Evolutionary conservation across 2,329 filamentous ascomycete species (phyloP), one percentile per base, ranked within the genome.

Genomic region (Akanthomyces dipterigenus): DNA sequence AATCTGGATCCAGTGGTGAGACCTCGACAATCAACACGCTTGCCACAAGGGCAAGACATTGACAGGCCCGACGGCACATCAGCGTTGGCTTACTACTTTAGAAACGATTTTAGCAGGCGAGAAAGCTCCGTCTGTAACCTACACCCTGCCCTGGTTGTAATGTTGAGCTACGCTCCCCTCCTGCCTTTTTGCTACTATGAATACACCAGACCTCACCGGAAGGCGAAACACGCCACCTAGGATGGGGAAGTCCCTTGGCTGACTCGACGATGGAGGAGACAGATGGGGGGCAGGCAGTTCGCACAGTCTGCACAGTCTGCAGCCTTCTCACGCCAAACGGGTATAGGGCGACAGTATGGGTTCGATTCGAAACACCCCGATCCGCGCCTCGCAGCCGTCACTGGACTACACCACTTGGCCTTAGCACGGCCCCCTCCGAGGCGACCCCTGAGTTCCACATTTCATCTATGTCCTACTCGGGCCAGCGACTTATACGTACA

Each of bases 181-280:
- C n/a, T n/a, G n/a, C n/a, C n/a, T 26, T 45, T 31, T 42, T 50
- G 56, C 24, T 51, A 36, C 48, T 54, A 59, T 55, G 58, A 61
- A 54, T 54, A 54, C 57, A 31, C 49, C 43, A 55, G 50, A 59
- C 38, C 36, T 40, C 42, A 56, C 60, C 60, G 53, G 60, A 61
- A 61, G 22, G 8, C 53, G 60, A 61, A 61, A 61, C 60, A 51
- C 60, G 53, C 60, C 60, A 55, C 53, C 18, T 11, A 28, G 31
- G 43, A 22, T 42, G 26, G 38, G 20, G 0, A 31, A 42, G 56
- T 38, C 24, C 24, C 31, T 34, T 22, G 43, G 24, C 38, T 46
- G 57, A 54, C 34, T 59, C 56, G 56, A 24, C 46, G 49, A 45
- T 60, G n/a, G 56, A n/a, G n/a, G n/a, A n/a, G n/a, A n/a, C n/a